Conservation (phyloP, 371 early-diverging fungal species). For the Mucor lusitanicus region DNA sequence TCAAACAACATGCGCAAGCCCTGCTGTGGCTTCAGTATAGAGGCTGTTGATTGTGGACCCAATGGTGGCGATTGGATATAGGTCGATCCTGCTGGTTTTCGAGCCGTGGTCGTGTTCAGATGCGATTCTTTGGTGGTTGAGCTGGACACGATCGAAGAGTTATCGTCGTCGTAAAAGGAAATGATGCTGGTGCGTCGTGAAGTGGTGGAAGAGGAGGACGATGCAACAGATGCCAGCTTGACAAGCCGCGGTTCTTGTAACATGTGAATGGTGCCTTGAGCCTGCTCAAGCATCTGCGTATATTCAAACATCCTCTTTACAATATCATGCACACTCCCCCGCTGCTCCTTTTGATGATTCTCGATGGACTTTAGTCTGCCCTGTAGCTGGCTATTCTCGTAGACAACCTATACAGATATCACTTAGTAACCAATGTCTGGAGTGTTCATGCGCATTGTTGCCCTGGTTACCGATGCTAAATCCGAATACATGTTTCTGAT, state of each 20-base stretch:
- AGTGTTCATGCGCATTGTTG: neutral
- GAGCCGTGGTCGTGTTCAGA: neutral
- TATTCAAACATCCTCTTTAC: slow-evolving; percentile 56
- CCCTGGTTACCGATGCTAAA: slow-evolving; percentile 49
- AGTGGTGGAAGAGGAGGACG: neutral
- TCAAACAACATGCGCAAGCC: slow-evolving; percentile 20
- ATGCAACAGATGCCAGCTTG: slow-evolving; percentile 8
- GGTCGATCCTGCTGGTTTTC: neutral
- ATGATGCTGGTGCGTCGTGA: slow-evolving; percentile 15
- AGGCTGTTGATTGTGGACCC: slow-evolving; percentile 13
- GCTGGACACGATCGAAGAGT: neutral
- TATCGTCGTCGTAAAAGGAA: slow-evolving; percentile 13
- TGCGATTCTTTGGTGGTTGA: neutral
- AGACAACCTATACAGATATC: slow-evolving; percentile 38
- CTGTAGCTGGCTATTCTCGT: slow-evolving; percentile 53
- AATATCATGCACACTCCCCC: slow-evolving; percentile 54
- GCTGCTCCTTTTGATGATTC: slow-evolving; percentile 48
- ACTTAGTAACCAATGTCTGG: neutral
- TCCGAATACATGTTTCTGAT: slow-evolving; percentile 60
- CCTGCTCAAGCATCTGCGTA: slow-evolving; percentile 57
- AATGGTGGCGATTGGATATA: slow-evolving; percentile 23
- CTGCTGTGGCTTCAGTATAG: slow-evolving; percentile 19
- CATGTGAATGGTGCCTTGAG: slow-evolving; percentile 57
- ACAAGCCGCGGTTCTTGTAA: slow-evolving; percentile 25
- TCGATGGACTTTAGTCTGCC: slow-evolving; percentile 51